Evolutionary conservation across 768 basidiomycete species (phyloP), one percentile per base, ranked within the genome.

Genomic region (Asterophora lycoperdoides): DNA sequence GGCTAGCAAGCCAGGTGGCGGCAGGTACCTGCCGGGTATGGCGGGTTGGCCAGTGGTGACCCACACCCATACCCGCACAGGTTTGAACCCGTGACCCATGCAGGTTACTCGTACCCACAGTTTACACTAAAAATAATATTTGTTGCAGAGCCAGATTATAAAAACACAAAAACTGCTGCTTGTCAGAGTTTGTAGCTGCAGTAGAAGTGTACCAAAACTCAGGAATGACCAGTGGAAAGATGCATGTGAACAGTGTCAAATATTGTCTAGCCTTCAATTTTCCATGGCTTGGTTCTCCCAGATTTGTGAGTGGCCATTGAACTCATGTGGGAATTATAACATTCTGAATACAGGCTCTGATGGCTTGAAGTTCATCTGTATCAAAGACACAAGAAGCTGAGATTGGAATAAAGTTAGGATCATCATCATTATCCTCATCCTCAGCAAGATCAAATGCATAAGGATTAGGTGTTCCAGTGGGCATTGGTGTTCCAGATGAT

Each of bases 281-380:
- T n/a, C 65, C 65, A 53, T 68, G 67, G 1, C 34, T 53, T 8
- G 51, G 29, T 33, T 68, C 62, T 10, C 68, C 66, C 37, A 68
- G 54, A 50, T 68, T 69, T 8, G 3, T 50, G 14, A 67, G 68
- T 39, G 60, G 64, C 2, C 55, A 55, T 15, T 58, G 44, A 13
- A 62, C 50, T 52, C 56, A 49, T 58, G 28, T 8, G 28, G 4
- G 37, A 18, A 39, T 15, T 11, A 18, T 39, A 18, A 28, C 14
- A 23, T 41, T 23, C 4, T 4, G 13, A 34, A 64, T 60, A 35
- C 62, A 61, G 15, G 28, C n/a, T 18, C 51, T 53, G 13, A 60
- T 57, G 0, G 33, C 43, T 1, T 28, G 30, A 8, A 61, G 44
- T 20, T 58, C 33, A 17, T n/a, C n/a, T n/a, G 29, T 28, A 37